A percentile compares a stretch with the other conserved stretches of the same genome.
phyloP scores from a whole-genome alignment of 2,329 filamentous ascomycete species.

The Endoconidiophora laricicola region DNA sequence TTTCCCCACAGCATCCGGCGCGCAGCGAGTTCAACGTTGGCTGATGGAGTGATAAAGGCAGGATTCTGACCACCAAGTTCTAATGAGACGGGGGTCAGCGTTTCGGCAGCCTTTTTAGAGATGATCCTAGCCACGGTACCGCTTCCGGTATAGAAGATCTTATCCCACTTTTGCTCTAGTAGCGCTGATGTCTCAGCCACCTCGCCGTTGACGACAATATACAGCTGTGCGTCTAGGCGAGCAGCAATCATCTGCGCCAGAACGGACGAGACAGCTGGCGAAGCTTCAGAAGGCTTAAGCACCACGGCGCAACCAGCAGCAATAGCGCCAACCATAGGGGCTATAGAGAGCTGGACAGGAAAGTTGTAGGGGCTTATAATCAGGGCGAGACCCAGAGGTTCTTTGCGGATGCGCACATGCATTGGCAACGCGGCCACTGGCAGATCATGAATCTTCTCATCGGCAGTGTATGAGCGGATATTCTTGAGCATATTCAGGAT shows the following conservation, averaged over 20 bases:
- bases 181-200: constrained; percentile 66
- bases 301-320: constrained; percentile 79
- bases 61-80: constrained; percentile 89
- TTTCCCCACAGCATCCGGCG: constrained; percentile 81
- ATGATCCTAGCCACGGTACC: constrained; percentile 69
- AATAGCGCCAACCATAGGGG: constrained; percentile 76
- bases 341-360: constrained; percentile 64
- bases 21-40: constrained; percentile 65
- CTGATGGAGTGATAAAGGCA: constrained; percentile 73
- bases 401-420: constrained; percentile 64
- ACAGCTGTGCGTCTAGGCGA: constrained; percentile 61
- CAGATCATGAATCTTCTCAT: constrained; percentile 59
- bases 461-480: constrained; percentile 65
- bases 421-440: constrained; percentile 33
- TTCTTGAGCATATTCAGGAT: constrained; percentile 64
- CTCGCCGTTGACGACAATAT: constrained; percentile 63
- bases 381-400: constrained; percentile 68
- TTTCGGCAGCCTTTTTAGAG: constrained; percentile 73
- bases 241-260: constrained; percentile 63
- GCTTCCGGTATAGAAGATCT: constrained; percentile 92
- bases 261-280: constrained; percentile 60
- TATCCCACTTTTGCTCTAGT: constrained; percentile 85
- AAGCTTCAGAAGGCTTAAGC: constrained; percentile 77
- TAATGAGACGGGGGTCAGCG: constrained; percentile 71
- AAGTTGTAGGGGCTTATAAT: constrained; percentile 94